Conservation (phyloP, 225 moss, liverwort and hornwort species). For the Rhytidiadelphus loreus region DNA sequence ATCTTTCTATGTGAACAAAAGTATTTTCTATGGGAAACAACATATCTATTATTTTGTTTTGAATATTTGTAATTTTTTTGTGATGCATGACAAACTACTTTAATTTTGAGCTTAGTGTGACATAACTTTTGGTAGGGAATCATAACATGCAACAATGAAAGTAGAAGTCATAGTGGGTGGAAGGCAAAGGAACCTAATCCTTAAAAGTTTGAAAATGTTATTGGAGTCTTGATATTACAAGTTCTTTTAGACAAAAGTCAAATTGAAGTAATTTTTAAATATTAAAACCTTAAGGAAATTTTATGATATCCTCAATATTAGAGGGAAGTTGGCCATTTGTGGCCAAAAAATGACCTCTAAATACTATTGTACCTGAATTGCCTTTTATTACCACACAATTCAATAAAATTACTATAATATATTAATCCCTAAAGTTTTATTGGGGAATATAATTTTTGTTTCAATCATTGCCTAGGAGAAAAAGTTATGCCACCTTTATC, state of each 20-base stretch:
- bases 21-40: accelerated
- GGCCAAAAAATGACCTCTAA: not conserved
- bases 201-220: not conserved
- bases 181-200: not conserved
- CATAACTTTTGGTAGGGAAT: not conserved
- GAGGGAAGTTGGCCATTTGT: not conserved
- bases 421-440: accelerated
- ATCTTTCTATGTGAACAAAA: not conserved
- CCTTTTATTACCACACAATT: not conserved
- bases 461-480: accelerated
- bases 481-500: not conserved
- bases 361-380: not conserved
- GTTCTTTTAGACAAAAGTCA: not conserved
- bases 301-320: not conserved
- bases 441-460: no score
- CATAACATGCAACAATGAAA: accelerated
- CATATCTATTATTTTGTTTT: not conserved
- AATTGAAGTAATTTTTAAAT: not conserved
- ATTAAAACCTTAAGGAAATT: not conserved
- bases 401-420: not conserved
- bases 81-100: accelerated
- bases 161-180: not conserved
- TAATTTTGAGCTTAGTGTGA: not conserved
- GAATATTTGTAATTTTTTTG: not conserved
- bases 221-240: not conserved